Evolutionary conservation across 345 rosid genomes (phyloP).

Genomic region (Acer negundo): DNA sequence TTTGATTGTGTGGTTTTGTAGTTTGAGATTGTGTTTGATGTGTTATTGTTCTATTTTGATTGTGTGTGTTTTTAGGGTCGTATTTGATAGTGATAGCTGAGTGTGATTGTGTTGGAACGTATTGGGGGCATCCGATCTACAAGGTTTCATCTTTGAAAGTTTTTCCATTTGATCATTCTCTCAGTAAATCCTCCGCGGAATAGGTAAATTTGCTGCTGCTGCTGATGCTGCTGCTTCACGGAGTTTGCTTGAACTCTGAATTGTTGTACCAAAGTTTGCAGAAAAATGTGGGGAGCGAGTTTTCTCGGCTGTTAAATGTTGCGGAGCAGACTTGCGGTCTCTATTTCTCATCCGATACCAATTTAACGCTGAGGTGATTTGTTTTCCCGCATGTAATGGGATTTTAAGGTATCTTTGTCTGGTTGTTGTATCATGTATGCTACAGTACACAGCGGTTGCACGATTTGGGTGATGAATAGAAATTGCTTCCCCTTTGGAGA

Average conservation of each 20-base stretch:
- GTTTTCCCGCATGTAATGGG: neutral
- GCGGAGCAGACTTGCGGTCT: conserved; percentile 86
- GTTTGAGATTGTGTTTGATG: no score
- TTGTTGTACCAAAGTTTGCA: conserved; percentile 35
- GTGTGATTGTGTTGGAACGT: conserved; percentile 78
- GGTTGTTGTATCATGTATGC: conserved; percentile 10
- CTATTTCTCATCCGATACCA: conserved; percentile 82
- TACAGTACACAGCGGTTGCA: conserved; percentile 83
- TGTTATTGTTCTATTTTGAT: no score
- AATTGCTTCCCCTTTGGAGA: conserved; percentile 98
- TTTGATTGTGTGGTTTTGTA: no score
- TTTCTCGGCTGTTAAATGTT: conserved; percentile 60
- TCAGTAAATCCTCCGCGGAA: conserved; percentile 67
- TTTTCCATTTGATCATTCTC: conserved; percentile 85
- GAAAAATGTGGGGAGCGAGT: conserved; percentile 87
- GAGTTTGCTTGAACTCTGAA: conserved; percentile 14
- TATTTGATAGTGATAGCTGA: conserved; percentile 78
- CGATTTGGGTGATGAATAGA: conserved; percentile 91
- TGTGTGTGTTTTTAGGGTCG: conserved; percentile 54
- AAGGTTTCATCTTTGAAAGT: conserved; percentile 75
- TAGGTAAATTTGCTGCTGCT: conserved; percentile 61
- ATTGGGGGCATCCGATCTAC: conserved; percentile 82
- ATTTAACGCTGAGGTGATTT: conserved; percentile 81
- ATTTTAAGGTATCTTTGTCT: neutral
- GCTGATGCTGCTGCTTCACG: neutral